phyloP scores from a whole-genome alignment of 208 protist genomes.

The Naegleria fowleri region DNA sequence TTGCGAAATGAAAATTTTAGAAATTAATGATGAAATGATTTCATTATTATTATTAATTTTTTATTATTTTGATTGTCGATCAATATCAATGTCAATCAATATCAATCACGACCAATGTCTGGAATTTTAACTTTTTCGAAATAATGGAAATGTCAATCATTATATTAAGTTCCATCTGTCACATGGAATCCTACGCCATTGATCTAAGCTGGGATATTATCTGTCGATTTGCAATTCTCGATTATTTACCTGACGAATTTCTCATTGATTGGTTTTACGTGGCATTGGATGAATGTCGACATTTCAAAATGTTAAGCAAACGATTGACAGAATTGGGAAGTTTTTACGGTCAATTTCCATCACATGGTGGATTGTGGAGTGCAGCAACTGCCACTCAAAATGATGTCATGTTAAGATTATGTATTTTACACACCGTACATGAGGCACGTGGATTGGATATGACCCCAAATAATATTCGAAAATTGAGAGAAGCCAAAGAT shows the following conservation, averaged over 20 bases:
- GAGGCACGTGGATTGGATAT: slow-evolving; percentile 49
- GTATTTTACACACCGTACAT: slow-evolving; percentile 51
- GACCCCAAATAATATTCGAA: slow-evolving; percentile 34
- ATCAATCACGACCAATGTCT: too few species aligned
- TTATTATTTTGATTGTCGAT: too few species aligned
- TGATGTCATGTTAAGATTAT: slow-evolving; percentile 38
- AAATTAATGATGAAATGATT: too few species aligned
- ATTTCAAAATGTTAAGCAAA: slow-evolving; percentile 39
- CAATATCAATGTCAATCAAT: too few species aligned
- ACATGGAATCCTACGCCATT: slow-evolving; percentile 49
- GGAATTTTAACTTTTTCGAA: too few species aligned
- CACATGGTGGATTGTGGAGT: slow-evolving; percentile 49
- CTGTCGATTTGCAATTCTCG: slow-evolving; percentile 31
- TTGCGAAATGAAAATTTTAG: too few species aligned
- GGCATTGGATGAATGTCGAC: slow-evolving; percentile 42
- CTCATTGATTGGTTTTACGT: slow-evolving; percentile 41
- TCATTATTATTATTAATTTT: too few species aligned
- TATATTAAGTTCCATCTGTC: slow-evolving; percentile 40
- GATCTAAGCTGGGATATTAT: slow-evolving; percentile 50
- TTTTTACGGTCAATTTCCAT: slow-evolving; percentile 37
- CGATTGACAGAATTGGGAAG: slow-evolving; percentile 41
- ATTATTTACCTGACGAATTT: slow-evolving; percentile 44
- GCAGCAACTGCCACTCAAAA: slow-evolving; percentile 37
- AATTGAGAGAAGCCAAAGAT: slow-evolving; percentile 14
- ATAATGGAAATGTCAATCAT: too few species aligned